Conservation (phyloP, 257 asterid genomes). For the Parsonsia alboflavescens region DNA sequence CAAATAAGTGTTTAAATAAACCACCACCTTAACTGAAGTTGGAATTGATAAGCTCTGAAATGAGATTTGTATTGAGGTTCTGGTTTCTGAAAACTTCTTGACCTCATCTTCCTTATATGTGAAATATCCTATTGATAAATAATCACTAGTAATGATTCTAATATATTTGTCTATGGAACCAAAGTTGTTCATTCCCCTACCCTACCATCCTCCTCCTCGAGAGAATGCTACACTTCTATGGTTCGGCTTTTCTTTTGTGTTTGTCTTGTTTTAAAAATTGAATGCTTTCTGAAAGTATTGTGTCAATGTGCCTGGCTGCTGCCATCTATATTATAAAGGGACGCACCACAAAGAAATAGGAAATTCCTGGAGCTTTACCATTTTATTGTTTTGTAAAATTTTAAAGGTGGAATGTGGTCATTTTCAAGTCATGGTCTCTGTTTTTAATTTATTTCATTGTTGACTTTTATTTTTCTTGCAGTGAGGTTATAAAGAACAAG, state of each 20-base stretch:
- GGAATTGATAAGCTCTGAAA: not conserved
- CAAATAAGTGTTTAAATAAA: not conserved
- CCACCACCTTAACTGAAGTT: not conserved
- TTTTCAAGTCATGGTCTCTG: not conserved
- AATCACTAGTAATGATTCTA: not conserved
- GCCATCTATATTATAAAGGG: not conserved
- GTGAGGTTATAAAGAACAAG: conserved; percentile 68
- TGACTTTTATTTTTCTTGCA: conserved; percentile 32
- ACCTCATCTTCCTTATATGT: not conserved
- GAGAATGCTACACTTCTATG: not conserved
- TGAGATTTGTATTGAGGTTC: not conserved
- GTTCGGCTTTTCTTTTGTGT: not conserved
- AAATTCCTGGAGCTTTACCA: not conserved
- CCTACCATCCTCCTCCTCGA: not conserved
- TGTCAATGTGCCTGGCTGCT: not conserved
- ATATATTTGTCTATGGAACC: not conserved
- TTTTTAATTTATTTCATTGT: conserved; percentile 1
- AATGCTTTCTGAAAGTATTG: not conserved
- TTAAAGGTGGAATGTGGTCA: not conserved
- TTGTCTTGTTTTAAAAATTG: not conserved
- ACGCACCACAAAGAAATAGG: not conserved
- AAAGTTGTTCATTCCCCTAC: not conserved
- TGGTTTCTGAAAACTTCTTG: not conserved
- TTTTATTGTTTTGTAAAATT: not conserved
- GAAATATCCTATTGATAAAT: not conserved